Base-by-base conservation (phyloP, 306 rosid genomes). In the Geum urbanum region DNA sequence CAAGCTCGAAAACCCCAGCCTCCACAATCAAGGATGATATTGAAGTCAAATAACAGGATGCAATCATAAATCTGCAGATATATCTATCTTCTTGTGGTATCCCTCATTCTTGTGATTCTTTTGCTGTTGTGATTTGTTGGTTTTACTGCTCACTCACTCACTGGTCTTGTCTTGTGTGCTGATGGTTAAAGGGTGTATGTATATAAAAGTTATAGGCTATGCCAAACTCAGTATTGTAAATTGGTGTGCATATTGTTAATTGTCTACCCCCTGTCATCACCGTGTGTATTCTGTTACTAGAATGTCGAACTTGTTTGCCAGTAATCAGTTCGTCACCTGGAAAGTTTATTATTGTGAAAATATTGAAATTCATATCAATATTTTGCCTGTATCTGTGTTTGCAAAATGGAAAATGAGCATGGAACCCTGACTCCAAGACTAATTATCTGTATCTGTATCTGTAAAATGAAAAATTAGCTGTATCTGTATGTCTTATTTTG, bases 11-110 rank as follows among this genome's bases (percentile, higher is more conserved):
- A 72, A 88, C 80, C 20, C 77, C 80, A 40, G 63, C 87, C 9
- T 75, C 90, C 4, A 88, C 84, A 35, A 57, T 84, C 75, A 88
- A 90, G 75, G 95, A 80, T 16, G 92, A 86, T 50, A 83, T 88
- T 44, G 78, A 86, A 76, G 95, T 84, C 86, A 86, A 88, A 67
- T 90, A 81, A 84, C 51, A 72, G 46, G 60, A 51, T 57, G 61
- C 8, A 63, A 60, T 14, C 22, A 44, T 24, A 27, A 57, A 79
- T 60, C 64, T 70, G 88, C 80, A 75, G 64, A 75, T 49, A 73
- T 84, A 52, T 63, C 51, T 69, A 52, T 63, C 56, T 74, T 69
- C 64, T 24, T 80, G 27, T 69, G 53, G 49, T 69, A 63, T 75
- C 63, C 76, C 56, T 49, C 47, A 1, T 64, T 27, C 67, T 70